Percentiles rank a stretch among this genome's conserved stretches.
These are phyloP conservation scores for Sistotremastrum suecicum DNA, from an alignment of 768 basidiomycete species.

Conservation along the genomic window DNA sequence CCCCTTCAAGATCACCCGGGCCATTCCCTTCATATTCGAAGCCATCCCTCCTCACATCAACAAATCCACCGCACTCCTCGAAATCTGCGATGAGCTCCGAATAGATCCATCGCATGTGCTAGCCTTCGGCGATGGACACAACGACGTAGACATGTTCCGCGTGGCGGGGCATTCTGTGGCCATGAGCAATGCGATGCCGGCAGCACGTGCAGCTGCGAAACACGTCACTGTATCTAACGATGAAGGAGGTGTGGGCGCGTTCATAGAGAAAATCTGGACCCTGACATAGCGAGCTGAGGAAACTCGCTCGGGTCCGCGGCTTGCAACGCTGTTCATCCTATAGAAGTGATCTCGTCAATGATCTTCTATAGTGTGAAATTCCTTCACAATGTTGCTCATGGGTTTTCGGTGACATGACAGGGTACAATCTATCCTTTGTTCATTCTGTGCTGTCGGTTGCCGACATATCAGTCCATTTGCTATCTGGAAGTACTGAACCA, in stretches of 20 bases:
- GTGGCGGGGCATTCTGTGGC: conserved; percentile 3
- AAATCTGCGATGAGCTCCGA: conserved; percentile 1
- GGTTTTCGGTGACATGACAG: no score
- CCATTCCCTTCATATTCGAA: conserved; percentile 6
- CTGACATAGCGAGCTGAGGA: neutral
- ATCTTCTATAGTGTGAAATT: no score
- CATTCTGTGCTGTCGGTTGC: no score
- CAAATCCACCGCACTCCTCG: conserved; percentile 1
- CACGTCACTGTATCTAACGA: conserved; percentile 2
- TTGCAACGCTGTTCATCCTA: no score
- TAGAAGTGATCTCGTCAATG: no score
- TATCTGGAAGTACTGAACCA: no score
- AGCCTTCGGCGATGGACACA: conserved; percentile 6
- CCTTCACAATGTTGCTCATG: no score
- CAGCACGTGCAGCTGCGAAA: neutral
- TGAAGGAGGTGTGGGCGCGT: conserved; percentile 5
- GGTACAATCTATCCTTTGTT: no score
- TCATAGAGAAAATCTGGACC: conserved; percentile 3
- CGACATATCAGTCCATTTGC: no score
- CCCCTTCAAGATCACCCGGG: conserved; percentile 4
- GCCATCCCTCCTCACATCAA: conserved; percentile 1
- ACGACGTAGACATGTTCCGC: conserved; percentile 3
- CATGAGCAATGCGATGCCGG: conserved; percentile 6
- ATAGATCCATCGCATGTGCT: neutral
- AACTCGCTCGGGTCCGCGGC: no score